phyloP scores from a whole-genome alignment of 306 rosid species.

The Dicorynia guianensis region DNA sequence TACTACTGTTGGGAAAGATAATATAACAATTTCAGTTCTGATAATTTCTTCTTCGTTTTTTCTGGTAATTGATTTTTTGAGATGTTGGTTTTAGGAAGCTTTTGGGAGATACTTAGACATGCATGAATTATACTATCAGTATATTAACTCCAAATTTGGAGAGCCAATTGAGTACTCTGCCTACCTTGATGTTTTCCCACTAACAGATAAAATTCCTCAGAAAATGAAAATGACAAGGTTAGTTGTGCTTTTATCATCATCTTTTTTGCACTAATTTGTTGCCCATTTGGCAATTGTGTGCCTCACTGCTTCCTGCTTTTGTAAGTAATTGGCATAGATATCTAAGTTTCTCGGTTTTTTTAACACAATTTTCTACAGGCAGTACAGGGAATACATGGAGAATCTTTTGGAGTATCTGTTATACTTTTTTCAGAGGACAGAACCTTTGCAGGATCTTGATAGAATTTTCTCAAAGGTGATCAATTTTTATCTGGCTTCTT shows the following conservation, averaged over 20 bases:
- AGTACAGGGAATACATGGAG: conserved; percentile 77
- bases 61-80: conserved; percentile 37
- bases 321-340: background rate
- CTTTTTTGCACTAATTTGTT: background rate
- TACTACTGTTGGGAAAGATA: background rate
- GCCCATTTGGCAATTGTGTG: conserved; percentile 25
- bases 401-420: conserved; percentile 77
- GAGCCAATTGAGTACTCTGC: conserved; percentile 91
- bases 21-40: background rate
- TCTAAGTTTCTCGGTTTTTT: conserved; percentile 9
- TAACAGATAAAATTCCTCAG: conserved; percentile 73
- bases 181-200: conserved; percentile 82
- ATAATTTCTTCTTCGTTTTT: conserved; percentile 28
- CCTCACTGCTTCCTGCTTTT: background rate
- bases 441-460: conserved; percentile 95
- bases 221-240: conserved; percentile 77
- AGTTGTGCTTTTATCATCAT: background rate
- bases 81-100: conserved; percentile 74
- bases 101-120: conserved; percentile 85
- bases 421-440: conserved; percentile 88
- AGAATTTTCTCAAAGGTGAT: conserved; percentile 84
- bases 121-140: conserved; percentile 82
- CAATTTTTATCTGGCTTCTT: conserved; percentile 10
- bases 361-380: conserved; percentile 60
- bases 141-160: conserved; percentile 90